Base-by-base conservation (phyloP, 164 flowering plant species). In the Cinnamomum micranthum region DNA sequence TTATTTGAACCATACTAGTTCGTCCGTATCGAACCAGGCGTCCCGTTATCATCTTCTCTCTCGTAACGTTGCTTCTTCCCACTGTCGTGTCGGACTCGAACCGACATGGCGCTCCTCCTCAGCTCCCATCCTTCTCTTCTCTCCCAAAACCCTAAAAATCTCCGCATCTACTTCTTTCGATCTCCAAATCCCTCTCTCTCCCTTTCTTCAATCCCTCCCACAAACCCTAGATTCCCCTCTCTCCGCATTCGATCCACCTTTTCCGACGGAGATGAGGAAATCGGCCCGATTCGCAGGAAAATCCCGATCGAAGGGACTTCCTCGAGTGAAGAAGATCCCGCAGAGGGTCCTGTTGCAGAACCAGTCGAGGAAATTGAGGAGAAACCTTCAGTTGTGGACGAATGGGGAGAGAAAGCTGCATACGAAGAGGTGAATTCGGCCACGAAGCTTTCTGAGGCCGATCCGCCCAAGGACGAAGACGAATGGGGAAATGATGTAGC, bases 321-420 rank as follows among this genome's bases (percentile, higher is more conserved):
- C 5, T 1, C 12, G 12, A 2, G 41, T 72, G 58, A 5, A 50
- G 58, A 62, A 6, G 23, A 60, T 60, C 67, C 67, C 67, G 4
- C 4, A 4, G 28, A 64, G 14, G 17, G 22, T n/a, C 19, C 69
- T 35, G 35, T 27, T 20, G 41, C 28, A 10, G 31, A 67, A 13
- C 4, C 70, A 64, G 35, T 72, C 2, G 74, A 77, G 1, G 65
- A 71, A 27, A 28, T 27, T 17, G 64, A 68, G 19, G 64, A 66
- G 65, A 14, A 51, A 2, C 15, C 63, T 11, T 62, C 7, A 1
- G 68, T 23, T 28, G 51, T 23, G n/a, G 85, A 78, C 78, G 97
- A 92, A 68, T 92, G 97, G 98, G 97, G 97, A 6, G 94, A 92
- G 78, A 82, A 82, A 35, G 19, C 87, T 22, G 88, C 81, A 50